A percentile compares a stretch with the other conserved stretches of the same genome.
Evolutionary conservation across 2,329 filamentous ascomycete genomes (phyloP).

Genomic region (Ophiostoma angusticollis): DNA sequence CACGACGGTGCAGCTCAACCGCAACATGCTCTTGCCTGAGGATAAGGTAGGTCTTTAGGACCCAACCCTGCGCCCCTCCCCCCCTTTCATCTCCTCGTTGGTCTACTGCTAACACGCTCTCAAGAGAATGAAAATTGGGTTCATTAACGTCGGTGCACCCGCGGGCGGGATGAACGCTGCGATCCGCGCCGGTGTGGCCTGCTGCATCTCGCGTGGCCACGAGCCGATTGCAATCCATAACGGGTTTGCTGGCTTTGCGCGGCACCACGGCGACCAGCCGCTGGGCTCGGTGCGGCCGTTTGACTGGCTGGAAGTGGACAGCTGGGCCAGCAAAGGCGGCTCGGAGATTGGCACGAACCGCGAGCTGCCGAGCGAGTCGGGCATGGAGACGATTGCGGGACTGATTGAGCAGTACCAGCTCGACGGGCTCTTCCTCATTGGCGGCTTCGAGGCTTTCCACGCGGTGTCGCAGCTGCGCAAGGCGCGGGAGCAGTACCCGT

Average conservation of each 20-base stretch:
- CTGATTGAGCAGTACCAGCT: constrained; percentile 80
- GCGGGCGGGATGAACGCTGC: constrained; percentile 98
- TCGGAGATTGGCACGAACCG: constrained; percentile 98
- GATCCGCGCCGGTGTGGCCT: constrained; percentile 82
- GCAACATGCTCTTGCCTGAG: constrained; percentile 50
- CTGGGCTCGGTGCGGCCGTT: constrained; percentile 73
- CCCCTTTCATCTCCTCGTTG: constrained; percentile 19
- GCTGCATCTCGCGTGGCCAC: constrained; percentile 85
- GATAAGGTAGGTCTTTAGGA: constrained; percentile 52
- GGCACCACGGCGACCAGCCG: constrained; percentile 77
- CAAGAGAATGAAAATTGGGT: constrained; percentile 80
- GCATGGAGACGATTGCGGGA: constrained; percentile 69
- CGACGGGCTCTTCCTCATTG: constrained; percentile 81
- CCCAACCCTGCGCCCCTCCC: no score
- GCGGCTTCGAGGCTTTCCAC: constrained; percentile 94
- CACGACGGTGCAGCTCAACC: constrained; percentile 63
- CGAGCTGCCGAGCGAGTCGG: constrained; percentile 72
- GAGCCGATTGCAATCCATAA: constrained; percentile 90
- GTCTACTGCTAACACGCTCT: not conserved
- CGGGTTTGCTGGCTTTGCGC: constrained; percentile 84
- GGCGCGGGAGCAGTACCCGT: constrained; percentile 63
- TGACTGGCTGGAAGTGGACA: constrained; percentile 85
- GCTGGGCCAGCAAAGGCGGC: constrained; percentile 91
- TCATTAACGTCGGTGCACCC: constrained; percentile 92
- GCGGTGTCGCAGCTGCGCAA: constrained; percentile 77